Base-by-base conservation (phyloP, 192 early-diverging fungal genomes). In the Diversispora eburnea region DNA sequence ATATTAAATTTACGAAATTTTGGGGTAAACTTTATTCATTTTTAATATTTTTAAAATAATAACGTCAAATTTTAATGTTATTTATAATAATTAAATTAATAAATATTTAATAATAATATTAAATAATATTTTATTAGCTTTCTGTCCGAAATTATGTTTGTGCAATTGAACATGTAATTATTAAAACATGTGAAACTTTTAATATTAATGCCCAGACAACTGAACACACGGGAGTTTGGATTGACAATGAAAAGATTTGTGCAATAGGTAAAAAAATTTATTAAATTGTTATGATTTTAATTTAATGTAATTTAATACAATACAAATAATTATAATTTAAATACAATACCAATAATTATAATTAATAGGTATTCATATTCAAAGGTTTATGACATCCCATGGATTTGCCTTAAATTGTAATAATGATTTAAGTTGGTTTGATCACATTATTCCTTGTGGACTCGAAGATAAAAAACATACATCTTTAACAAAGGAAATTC, bases 321-420 rank as follows among this genome's bases (percentile, higher is more conserved):
- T 42, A 46, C 17, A 46, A 41, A n/a, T 43, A 39, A 25, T 19
- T 39, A 69, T 58, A 17, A 8, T 66, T 51, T 4, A 52, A 20
- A 12, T 25, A 5, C 8, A 51, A 51, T 12, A 4, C 7, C 0
- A 49, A 10, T n/a, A 5, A 25, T 39, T 39, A 15, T n/a, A 0
- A 47, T 43, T 46, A 8, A 51, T 79, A 92, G 91, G 92, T 43
- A 87, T 97, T 48, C 94, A 95, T 74, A 85, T 97, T 7, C 90
- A 91, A 67, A 77, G 89, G 17, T 94, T 95, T 75, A 89, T 97
- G 33, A 97, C 93, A 25, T 88, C 87, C 12, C 96, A 98, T 78
- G 97, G 97, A 5, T 88, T 99, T 74, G 97, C 96, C 3, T 84
- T 99, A 19, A 99, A 99, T 74, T 97, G 95, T 79, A 85, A 92